Conservation (phyloP, 169 alveolate species). For the Plasmodium vivax region DNA sequence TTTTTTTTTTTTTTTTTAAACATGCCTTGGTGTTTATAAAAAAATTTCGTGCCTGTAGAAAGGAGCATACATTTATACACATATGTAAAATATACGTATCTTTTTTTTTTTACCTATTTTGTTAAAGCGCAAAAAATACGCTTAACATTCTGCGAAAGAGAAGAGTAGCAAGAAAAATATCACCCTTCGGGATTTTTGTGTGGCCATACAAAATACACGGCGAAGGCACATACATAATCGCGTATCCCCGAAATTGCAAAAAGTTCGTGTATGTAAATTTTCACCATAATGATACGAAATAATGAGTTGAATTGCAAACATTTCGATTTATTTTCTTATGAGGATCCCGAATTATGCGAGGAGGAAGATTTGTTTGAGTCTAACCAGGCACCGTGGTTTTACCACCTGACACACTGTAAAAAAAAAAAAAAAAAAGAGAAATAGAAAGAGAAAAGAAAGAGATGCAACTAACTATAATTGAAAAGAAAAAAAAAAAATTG, state of each 20-base stretch:
- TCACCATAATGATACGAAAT: constrained; percentile 13
- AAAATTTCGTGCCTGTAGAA: not conserved
- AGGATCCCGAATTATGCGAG: constrained; percentile 46
- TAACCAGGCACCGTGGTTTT: constrained; percentile 72
- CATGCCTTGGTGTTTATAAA: not conserved
- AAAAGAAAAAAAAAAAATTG: not conserved
- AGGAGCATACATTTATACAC: not conserved
- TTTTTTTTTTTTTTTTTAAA: not conserved
- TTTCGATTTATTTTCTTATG: constrained; percentile 36
- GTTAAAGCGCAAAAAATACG: not conserved
- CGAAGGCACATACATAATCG: not conserved
- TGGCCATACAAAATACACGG: not conserved
- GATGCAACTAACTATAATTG: not conserved
- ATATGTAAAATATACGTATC: not conserved
- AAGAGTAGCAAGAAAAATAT: not conserved
- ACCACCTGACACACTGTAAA: constrained; percentile 48
- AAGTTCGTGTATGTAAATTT: not conserved
- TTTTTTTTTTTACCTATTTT: not conserved
- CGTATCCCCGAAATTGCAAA: not conserved
- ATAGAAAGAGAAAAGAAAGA: not conserved
- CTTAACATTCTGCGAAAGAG: not conserved
- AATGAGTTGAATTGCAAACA: constrained; percentile 3
- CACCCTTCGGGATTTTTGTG: not conserved
- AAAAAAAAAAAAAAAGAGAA: constrained; percentile 9
- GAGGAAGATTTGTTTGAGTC: constrained; percentile 33